A percentile compares a stretch with the other conserved stretches of the same genome.
Evolutionary conservation across 169 alveolate species (phyloP).

Genomic region (Perkinsus olseni): DNA sequence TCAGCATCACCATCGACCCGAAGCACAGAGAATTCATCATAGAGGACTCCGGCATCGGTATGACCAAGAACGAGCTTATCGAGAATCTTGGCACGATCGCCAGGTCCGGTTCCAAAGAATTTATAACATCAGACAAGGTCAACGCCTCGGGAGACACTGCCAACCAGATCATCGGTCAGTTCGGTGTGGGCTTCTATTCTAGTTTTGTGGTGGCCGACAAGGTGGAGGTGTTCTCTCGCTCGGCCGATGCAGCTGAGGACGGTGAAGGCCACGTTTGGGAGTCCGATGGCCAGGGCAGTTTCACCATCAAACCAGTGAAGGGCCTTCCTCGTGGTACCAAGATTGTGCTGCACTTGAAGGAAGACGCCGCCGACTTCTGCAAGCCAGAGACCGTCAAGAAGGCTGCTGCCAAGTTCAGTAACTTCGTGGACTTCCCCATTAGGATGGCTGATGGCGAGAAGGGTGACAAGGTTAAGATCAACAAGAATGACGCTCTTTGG

Average conservation of each 20-base stretch:
- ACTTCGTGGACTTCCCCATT: slow-evolving; percentile 66
- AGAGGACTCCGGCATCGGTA: slow-evolving; percentile 90
- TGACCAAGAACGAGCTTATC: slow-evolving; percentile 86
- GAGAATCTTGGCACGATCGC: slow-evolving; percentile 95
- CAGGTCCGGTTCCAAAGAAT: slow-evolving; percentile 92
- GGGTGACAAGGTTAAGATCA: slow-evolving; percentile 54
- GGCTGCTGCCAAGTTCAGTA: slow-evolving; percentile 76
- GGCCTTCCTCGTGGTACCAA: slow-evolving; percentile 76
- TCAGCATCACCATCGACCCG: slow-evolving; percentile 63
- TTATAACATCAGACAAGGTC: slow-evolving; percentile 37
- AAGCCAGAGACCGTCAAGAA: slow-evolving; percentile 54
- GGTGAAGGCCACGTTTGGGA: slow-evolving; percentile 68
- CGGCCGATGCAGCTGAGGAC: slow-evolving; percentile 56
- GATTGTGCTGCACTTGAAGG: slow-evolving; percentile 73
- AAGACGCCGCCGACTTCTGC: slow-evolving; percentile 67
- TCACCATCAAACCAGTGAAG: slow-evolving; percentile 40
- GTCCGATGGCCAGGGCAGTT: slow-evolving; percentile 55
- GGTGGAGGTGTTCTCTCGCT: slow-evolving; percentile 71
- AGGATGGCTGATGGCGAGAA: slow-evolving; percentile 44
- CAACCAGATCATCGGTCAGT: slow-evolving; percentile 75
- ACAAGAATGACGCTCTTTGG: slow-evolving; percentile 71
- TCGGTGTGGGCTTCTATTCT: slow-evolving; percentile 84
- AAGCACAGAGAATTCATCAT: slow-evolving; percentile 56
- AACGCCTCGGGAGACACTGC: slow-evolving; percentile 33
- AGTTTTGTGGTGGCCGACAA: slow-evolving; percentile 78